These are phyloP conservation scores for Aureobasidium sp. DNA, from an alignment of 2,329 filamentous ascomycete genomes.

Conservation along the genomic window DNA sequence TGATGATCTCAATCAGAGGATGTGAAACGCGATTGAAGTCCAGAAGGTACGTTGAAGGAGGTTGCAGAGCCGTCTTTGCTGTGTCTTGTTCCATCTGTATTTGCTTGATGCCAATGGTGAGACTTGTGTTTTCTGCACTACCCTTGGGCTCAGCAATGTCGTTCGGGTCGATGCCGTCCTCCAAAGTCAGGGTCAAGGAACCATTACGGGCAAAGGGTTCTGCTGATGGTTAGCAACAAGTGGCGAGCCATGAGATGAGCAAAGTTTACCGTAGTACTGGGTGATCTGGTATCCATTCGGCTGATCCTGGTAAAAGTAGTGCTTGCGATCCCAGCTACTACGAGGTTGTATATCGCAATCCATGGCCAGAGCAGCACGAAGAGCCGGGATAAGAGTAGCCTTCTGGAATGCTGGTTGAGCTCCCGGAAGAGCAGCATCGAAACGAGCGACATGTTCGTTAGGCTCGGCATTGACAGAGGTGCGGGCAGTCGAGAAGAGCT, in stretches of 20 bases:
- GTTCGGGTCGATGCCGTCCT: slow-evolving; percentile 72
- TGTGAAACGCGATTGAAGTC: slow-evolving; percentile 92
- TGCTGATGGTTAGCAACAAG: slow-evolving; percentile 19
- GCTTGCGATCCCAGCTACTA: slow-evolving; percentile 89
- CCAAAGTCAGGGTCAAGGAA: slow-evolving; percentile 56
- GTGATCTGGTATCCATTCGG: slow-evolving; percentile 96
- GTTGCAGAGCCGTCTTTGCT: slow-evolving; percentile 79
- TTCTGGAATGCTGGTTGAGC: slow-evolving; percentile 79
- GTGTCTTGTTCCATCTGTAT: slow-evolving; percentile 98
- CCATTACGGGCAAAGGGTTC: slow-evolving; percentile 62
- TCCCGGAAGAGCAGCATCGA: slow-evolving; percentile 84
- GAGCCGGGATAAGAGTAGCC: slow-evolving; percentile 75
- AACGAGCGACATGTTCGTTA: slow-evolving; percentile 80
- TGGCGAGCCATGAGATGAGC: too few relatives aligned
- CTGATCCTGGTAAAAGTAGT: slow-evolving; percentile 99
- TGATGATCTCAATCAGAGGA: slow-evolving; percentile 92
- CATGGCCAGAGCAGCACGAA: slow-evolving; percentile 79
- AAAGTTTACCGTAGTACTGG: slow-evolving; percentile 65
- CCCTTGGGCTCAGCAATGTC: slow-evolving; percentile 55
- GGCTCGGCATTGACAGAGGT: slow-evolving; percentile 39
- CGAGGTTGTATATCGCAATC: slow-evolving; percentile 67
- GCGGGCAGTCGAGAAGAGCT: slow-evolving; percentile 70
- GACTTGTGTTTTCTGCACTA: slow-evolving; percentile 23
- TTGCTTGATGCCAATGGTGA: slow-evolving; percentile 79
- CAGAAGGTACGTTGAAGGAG: slow-evolving; percentile 64